Base-by-base conservation (phyloP, 192 early-diverging fungal species). In the Backusella australiensis region DNA sequence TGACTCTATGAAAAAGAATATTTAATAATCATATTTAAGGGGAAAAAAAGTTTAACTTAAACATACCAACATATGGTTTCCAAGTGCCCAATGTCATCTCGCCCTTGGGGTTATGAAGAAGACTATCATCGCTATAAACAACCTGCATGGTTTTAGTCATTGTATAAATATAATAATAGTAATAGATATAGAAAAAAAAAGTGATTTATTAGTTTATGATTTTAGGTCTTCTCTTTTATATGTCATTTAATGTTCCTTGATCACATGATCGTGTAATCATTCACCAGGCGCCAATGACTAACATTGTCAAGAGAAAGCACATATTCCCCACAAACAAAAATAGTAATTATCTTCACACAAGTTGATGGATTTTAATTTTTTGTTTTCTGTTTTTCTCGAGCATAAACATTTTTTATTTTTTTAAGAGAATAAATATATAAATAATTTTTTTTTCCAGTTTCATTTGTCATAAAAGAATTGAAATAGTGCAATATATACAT, bases 81-180 rank as follows among this genome's bases (percentile, higher is more conserved):
- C 38, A 72, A 6, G 39, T 44, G 11, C 70, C 70, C 15, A 39
- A 7, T 1, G 44, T 49, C 41, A 72, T 46, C 32, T 49, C 42
- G 0, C 44, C 32, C 9, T 39, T 19, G 19, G 70, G 70, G 26
- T 46, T 72, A 44, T 72, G 70, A 14, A 72, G 32, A 46, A 72
- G 44, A 44, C 70, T 46, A 15, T 72, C 70, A 46, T 72, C 70
- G 17, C 70, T 72, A 44, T 72, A 72, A 29, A 72, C 70, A 34
- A 72, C 70, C 34, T 72, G 38, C 70, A 72, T 72, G 4, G 56
- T 29, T 29, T 29, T 12, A 63, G 56, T 12, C 56, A 63, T 63
- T 29, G 12, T 12, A 63, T 29, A 3, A 63, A 63, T 9, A 63
- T 4, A 11, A 9, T 29, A 26, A 59, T 23, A 56, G 7, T 29